Evolutionary conservation across 2,329 filamentous ascomycete species (phyloP).

Genomic region (Diaporthe sp.): DNA sequence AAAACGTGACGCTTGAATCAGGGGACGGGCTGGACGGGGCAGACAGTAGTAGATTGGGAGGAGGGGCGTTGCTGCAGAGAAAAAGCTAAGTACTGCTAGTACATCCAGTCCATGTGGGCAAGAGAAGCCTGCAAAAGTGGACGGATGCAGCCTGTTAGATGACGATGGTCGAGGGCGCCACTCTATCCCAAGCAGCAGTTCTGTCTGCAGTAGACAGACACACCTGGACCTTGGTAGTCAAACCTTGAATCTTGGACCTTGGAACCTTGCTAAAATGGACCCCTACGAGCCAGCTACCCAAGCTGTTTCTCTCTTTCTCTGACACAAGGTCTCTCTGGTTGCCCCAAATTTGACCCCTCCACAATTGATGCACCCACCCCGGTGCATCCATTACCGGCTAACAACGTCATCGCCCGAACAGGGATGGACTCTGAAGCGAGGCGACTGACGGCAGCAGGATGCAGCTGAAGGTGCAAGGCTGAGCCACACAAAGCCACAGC

Average conservation of each 20-base stretch:
- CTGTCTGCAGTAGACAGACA: background rate
- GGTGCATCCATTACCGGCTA: background rate
- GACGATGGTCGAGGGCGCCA: slow-evolving; percentile 19
- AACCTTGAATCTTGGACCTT: slow-evolving; percentile 15
- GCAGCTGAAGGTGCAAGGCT: slow-evolving; percentile 28
- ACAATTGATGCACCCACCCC: slow-evolving; percentile 1
- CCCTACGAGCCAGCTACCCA: background rate
- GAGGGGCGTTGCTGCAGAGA: background rate
- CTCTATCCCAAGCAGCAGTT: slow-evolving; percentile 18
- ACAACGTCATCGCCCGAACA: slow-evolving; percentile 20
- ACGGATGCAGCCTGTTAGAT: slow-evolving; percentile 25
- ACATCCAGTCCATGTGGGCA: background rate
- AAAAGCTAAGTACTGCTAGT: background rate
- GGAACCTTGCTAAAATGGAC: slow-evolving; percentile 1
- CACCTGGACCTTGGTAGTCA: slow-evolving; percentile 9
- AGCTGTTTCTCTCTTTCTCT: slow-evolving; percentile 4
- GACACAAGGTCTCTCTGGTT: background rate
- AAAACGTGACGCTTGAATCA: slow-evolving; percentile 30
- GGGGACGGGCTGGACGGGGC: background rate
- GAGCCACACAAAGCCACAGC: slow-evolving; percentile 30
- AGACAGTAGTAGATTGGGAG: background rate
- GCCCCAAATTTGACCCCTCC: slow-evolving; percentile 5
- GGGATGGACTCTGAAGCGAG: slow-evolving; percentile 2
- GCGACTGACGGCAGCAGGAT: background rate
- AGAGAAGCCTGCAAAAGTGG: slow-evolving; percentile 10